These are phyloP conservation scores for Xylaria sp. DNA, from an alignment of 2,329 filamentous ascomycete genomes.

Conservation along the genomic window DNA sequence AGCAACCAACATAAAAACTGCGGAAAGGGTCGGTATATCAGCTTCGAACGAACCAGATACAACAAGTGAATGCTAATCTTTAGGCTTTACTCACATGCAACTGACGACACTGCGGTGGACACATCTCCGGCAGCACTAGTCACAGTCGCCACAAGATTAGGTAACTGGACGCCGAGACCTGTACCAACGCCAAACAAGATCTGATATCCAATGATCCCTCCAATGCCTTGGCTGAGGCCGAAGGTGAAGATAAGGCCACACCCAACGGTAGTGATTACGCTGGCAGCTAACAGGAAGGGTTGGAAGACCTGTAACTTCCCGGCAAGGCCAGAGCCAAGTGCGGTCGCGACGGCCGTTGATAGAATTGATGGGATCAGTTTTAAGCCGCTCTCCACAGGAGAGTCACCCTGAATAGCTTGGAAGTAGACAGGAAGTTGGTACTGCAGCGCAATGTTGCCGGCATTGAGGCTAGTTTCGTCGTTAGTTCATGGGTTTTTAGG, in stretches of 20 bases:
- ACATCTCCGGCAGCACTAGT: constrained; percentile 39
- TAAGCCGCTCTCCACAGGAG: constrained; percentile 42
- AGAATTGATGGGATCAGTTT: constrained; percentile 46
- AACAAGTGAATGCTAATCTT: too few species aligned
- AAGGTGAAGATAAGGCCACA: constrained; percentile 43
- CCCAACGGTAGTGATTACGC: constrained; percentile 41
- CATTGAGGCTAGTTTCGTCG: constrained; percentile 1
- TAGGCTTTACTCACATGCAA: background rate
- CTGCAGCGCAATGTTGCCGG: constrained; percentile 20
- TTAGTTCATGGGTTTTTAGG: too few species aligned
- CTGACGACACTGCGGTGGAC: constrained; percentile 34
- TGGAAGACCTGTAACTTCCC: constrained; percentile 37
- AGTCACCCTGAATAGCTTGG: constrained; percentile 44
- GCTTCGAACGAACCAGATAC: too few species aligned
- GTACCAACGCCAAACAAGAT: constrained; percentile 41
- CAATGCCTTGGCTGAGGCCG: constrained; percentile 33
- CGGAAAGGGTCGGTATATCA: too few species aligned
- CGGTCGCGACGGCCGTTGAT: constrained; percentile 13
- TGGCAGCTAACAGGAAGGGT: constrained; percentile 46
- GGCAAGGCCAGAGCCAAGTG: constrained; percentile 22
- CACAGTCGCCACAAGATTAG: constrained; percentile 44
- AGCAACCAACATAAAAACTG: background rate
- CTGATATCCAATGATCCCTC: constrained; percentile 52
- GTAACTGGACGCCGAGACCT: constrained; percentile 41
- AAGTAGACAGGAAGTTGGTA: constrained; percentile 51